phyloP scores from a whole-genome alignment of 2,329 filamentous ascomycete species.

The Fusarium burgessii region DNA sequence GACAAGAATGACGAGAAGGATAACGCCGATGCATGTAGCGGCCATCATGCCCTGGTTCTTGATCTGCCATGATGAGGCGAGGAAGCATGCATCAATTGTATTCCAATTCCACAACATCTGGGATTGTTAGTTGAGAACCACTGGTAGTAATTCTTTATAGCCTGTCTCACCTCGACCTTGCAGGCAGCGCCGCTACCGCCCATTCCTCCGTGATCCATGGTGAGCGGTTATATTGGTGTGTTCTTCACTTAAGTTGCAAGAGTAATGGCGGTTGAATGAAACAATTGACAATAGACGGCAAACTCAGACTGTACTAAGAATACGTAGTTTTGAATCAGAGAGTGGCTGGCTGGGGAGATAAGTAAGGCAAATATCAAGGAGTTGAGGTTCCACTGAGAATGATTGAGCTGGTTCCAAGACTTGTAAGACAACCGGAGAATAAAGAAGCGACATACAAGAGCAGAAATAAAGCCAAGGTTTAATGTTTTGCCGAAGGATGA shows the following conservation, averaged over 20 bases:
- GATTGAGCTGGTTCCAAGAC: constrained; percentile 42
- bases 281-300: background rate
- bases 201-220: constrained; percentile 38
- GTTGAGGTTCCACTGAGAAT: constrained; percentile 34
- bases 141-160: background rate
- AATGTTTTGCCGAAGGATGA: constrained; percentile 14
- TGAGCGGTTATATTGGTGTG: background rate
- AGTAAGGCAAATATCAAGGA: constrained; percentile 21
- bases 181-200: constrained; percentile 42
- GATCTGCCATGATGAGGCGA: constrained; percentile 77
- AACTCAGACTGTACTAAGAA: background rate
- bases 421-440: constrained; percentile 24
- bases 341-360: constrained; percentile 16
- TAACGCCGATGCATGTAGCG: constrained; percentile 80
- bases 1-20: constrained; percentile 76
- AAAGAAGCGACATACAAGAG: constrained; percentile 10
- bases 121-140: constrained; percentile 1
- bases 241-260: background rate
- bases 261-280: background rate
- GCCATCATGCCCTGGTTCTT: constrained; percentile 79
- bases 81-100: constrained; percentile 78
- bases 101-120: constrained; percentile 87
- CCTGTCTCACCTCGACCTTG: constrained; percentile 49
- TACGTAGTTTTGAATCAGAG: background rate
- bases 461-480: background rate